phyloP scores from a whole-genome alignment of 2,329 filamentous ascomycete species.

The Fusarium incarnatum region DNA sequence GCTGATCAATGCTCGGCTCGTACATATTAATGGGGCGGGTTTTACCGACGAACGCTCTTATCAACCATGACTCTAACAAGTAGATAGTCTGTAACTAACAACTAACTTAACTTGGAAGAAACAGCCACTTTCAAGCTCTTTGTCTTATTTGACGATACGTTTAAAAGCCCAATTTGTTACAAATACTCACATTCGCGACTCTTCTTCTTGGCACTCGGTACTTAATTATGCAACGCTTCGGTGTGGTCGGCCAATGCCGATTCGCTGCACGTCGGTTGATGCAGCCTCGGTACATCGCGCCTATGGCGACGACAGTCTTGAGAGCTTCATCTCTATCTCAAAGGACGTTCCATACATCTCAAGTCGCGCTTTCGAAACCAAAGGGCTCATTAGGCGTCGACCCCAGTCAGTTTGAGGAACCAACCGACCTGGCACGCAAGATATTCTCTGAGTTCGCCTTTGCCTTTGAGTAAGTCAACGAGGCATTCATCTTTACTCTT shows the following conservation, averaged over 20 bases:
- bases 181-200: background rate
- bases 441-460: constrained; percentile 52
- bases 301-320: constrained; percentile 19
- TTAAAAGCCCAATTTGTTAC: too few relatives aligned
- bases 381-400: constrained; percentile 40
- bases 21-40: constrained; percentile 32
- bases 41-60: constrained; percentile 41
- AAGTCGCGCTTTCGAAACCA: constrained; percentile 33
- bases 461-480: constrained; percentile 52
- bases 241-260: constrained; percentile 45
- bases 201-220: background rate
- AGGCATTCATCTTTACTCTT: background rate
- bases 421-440: constrained; percentile 39
- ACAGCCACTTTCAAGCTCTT: background rate
- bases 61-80: constrained; percentile 32
- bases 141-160: background rate
- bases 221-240: constrained; percentile 42
- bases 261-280: constrained; percentile 39
- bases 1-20: constrained; percentile 32
- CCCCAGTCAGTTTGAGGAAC: constrained; percentile 36
- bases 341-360: constrained; percentile 31
- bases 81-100: background rate
- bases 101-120: constrained; percentile 4
- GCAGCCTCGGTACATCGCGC: constrained; percentile 31
- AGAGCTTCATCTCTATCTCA: constrained; percentile 10